Conservation (phyloP, 2,329 filamentous ascomycete genomes). For the Elsinoe australis region DNA sequence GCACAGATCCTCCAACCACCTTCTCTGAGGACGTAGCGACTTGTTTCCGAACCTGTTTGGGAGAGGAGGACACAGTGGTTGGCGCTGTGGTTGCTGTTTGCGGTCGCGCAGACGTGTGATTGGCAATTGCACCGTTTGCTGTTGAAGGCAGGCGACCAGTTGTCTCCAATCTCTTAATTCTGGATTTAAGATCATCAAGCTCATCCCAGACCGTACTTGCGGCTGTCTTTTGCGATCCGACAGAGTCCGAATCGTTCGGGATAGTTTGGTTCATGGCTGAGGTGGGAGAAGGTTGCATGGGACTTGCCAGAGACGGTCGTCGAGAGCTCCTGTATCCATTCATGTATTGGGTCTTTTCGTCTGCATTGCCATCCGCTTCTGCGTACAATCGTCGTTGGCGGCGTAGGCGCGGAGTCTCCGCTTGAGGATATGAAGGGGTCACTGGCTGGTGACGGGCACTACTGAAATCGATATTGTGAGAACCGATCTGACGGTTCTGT, state of each 20-base stretch:
- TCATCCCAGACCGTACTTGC: constrained; percentile 97
- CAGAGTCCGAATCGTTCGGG: constrained; percentile 57
- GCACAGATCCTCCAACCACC: constrained; percentile 35
- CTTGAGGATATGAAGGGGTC: not conserved
- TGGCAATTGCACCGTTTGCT: constrained; percentile 69
- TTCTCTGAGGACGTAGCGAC: constrained; percentile 27
- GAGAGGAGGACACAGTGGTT: constrained; percentile 84
- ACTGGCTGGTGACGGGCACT: not conserved
- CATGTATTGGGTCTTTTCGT: not conserved
- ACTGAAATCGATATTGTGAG: not conserved
- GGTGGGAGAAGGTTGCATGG: not conserved
- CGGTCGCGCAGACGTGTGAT: constrained; percentile 70
- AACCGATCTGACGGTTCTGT: not conserved
- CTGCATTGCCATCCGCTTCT: constrained; percentile 6
- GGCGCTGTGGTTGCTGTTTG: constrained; percentile 84
- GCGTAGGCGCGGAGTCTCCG: constrained; percentile 9
- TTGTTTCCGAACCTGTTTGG: constrained; percentile 57
- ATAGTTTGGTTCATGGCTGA: constrained; percentile 2
- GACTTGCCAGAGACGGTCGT: not conserved
- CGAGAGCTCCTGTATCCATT: not conserved
- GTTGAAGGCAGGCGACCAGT: constrained; percentile 80
- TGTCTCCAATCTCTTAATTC: constrained; percentile 81
- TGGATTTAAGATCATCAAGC: constrained; percentile 86
- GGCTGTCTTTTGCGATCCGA: constrained; percentile 68
- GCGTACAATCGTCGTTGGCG: constrained; percentile 7